phyloP scores from a whole-genome alignment of 345 rosid species.

The Sonneratia caseolaris region DNA sequence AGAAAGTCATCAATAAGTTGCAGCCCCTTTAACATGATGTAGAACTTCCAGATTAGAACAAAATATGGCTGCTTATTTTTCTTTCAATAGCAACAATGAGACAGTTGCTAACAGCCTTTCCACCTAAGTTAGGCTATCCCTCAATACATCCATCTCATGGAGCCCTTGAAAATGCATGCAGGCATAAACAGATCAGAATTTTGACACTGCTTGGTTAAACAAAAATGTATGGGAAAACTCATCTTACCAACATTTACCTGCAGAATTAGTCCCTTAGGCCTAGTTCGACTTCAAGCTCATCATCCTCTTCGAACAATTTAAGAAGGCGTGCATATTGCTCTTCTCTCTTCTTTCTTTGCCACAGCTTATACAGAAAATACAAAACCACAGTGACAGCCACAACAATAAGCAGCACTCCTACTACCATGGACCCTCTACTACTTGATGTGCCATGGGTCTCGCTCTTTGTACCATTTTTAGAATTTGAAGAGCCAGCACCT shows the following conservation, averaged over 20 bases:
- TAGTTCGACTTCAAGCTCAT: slow-evolving; percentile 93
- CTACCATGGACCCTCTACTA: slow-evolving; percentile 37
- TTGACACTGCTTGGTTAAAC: not conserved
- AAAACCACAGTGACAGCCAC: slow-evolving; percentile 44
- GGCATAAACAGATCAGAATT: not conserved
- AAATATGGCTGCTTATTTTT: not conserved
- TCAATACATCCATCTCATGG: not conserved
- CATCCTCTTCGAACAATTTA: slow-evolving; percentile 96
- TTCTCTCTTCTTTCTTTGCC: slow-evolving; percentile 96
- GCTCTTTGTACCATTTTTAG: slow-evolving; percentile 25
- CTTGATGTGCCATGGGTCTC: slow-evolving; percentile 36
- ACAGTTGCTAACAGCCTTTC: not conserved
- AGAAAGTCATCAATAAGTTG: not conserved
- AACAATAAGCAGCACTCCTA: slow-evolving; percentile 38
- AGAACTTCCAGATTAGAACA: not conserved
- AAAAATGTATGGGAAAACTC: not conserved
- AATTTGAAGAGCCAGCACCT: slow-evolving; percentile 46
- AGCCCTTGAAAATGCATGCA: not conserved
- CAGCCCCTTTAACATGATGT: not conserved
- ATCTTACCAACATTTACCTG: slow-evolving; percentile 18
- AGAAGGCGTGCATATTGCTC: slow-evolving; percentile 92
- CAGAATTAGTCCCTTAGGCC: slow-evolving; percentile 70
- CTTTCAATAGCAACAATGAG: not conserved
- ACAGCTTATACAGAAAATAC: slow-evolving; percentile 63
- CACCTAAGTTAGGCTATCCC: not conserved